phyloP scores from a whole-genome alignment of 768 basidiomycete species.

The Boletus vinaceobasis region DNA sequence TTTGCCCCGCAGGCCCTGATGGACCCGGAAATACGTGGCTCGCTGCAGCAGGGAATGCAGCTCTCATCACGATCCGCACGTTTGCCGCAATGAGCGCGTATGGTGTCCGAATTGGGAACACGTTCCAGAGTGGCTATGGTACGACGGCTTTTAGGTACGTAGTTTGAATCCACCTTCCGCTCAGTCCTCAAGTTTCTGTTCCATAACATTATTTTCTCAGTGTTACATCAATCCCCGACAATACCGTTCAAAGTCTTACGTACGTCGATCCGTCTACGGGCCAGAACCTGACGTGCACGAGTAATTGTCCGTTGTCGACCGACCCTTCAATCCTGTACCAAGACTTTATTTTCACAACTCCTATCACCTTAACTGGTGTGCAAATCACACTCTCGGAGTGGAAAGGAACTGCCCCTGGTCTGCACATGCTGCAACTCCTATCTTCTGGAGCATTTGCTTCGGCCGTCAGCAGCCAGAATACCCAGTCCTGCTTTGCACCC shows the following conservation, averaged over 20 bases:
- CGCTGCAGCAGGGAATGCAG: slow-evolving; percentile 62
- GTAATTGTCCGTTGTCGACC: slow-evolving; percentile 75
- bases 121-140: slow-evolving; percentile 74
- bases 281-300: slow-evolving; percentile 72
- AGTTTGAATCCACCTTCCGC: not conserved
- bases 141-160: slow-evolving; percentile 83
- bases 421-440: slow-evolving; percentile 89
- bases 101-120: slow-evolving; percentile 90
- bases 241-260: slow-evolving; percentile 69
- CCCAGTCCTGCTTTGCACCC: slow-evolving; percentile 73
- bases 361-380: slow-evolving; percentile 78
- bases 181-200: not conserved
- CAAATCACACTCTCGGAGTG: slow-evolving; percentile 78
- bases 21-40: slow-evolving; percentile 85
- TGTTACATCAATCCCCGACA: slow-evolving; percentile 86
- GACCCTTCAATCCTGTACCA: slow-evolving; percentile 80
- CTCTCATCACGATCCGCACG: slow-evolving; percentile 74
- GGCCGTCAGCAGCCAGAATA: slow-evolving; percentile 57
- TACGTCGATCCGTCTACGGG: slow-evolving; percentile 77
- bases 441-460: slow-evolving; percentile 91
- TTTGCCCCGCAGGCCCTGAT: slow-evolving; percentile 84
- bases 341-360: slow-evolving; percentile 80
- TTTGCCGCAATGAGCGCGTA: slow-evolving; percentile 69
- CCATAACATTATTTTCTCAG: slow-evolving; percentile 39
- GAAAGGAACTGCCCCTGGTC: slow-evolving; percentile 71